Conservation (phyloP, 176 grass and related monocot species). For the Oryza rufipogon region DNA sequence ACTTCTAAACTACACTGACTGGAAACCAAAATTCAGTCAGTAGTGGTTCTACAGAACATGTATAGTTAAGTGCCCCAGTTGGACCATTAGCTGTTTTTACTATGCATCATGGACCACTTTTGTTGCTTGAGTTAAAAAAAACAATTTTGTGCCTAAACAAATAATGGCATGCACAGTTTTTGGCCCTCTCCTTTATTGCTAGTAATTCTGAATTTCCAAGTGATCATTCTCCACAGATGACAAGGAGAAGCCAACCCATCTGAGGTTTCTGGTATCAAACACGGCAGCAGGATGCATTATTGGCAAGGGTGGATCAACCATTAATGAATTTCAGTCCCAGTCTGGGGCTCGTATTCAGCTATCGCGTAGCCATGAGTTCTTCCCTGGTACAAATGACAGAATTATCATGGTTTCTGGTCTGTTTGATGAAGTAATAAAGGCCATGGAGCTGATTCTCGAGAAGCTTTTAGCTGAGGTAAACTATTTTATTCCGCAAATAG, state of each 20-base stretch:
- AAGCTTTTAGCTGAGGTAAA: slow-evolving; percentile 87
- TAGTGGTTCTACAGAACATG: neutral
- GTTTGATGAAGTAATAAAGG: slow-evolving; percentile 84
- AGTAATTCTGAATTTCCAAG: slow-evolving; percentile 19
- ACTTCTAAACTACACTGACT: neutral
- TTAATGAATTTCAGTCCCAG: slow-evolving; percentile 93
- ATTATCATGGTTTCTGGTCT: slow-evolving; percentile 94
- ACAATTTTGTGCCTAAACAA: neutral
- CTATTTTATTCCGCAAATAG: slow-evolving; percentile 8
- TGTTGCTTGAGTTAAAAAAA: neutral
- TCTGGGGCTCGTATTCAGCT: slow-evolving; percentile 94
- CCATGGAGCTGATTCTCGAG: slow-evolving; percentile 92
- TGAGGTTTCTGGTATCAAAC: slow-evolving; percentile 91
- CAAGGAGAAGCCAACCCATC: slow-evolving; percentile 82
- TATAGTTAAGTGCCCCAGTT: neutral
- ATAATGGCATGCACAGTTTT: neutral
- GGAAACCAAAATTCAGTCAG: neutral
- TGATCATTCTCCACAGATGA: slow-evolving; percentile 54
- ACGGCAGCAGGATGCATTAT: slow-evolving; percentile 93
- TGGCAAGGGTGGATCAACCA: slow-evolving; percentile 94
- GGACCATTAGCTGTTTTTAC: neutral
- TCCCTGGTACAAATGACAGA: slow-evolving; percentile 95
- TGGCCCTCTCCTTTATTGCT: neutral
- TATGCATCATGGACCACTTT: neutral
- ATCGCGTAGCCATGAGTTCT: slow-evolving; percentile 92